Conservation (phyloP, 805 yeast genomes). For the Metschnikowia santaceciliae region DNA sequence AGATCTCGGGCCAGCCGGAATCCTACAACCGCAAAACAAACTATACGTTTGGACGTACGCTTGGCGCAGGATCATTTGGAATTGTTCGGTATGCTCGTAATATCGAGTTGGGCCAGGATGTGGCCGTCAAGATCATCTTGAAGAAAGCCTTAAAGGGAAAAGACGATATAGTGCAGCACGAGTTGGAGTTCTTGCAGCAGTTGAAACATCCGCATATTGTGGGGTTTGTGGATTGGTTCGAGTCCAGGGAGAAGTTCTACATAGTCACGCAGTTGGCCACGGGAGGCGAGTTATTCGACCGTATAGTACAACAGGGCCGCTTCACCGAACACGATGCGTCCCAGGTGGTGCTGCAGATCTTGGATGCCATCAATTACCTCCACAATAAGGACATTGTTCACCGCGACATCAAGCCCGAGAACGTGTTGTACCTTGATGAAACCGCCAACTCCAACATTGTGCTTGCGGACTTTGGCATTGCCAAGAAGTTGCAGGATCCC, state of each 20-base stretch:
- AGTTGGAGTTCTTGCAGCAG: conserved; percentile 62
- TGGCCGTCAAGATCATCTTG: conserved; percentile 84
- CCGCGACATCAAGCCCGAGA: conserved; percentile 93
- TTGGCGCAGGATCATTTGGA: conserved; percentile 96
- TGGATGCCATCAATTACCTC: conserved; percentile 74
- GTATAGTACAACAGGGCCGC: conserved; percentile 74
- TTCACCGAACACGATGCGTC: conserved; percentile 91
- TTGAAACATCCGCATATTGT: conserved; percentile 84
- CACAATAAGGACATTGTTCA: conserved; percentile 81
- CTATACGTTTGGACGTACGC: conserved; percentile 74
- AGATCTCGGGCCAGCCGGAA: conserved; percentile 68
- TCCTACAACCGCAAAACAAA: conserved; percentile 61
- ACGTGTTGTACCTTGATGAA: conserved; percentile 65
- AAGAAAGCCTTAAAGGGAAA: conserved; percentile 81
- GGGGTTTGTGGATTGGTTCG: conserved; percentile 90
- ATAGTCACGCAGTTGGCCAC: conserved; percentile 92
- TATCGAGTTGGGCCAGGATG: conserved; percentile 53
- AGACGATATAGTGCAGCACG: conserved; percentile 74
- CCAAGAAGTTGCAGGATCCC: conserved; percentile 61
- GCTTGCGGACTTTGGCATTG: conserved; percentile 94
- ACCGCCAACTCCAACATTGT: conserved; percentile 64
- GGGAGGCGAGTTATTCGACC: conserved; percentile 92
- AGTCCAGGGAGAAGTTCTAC: conserved; percentile 85
- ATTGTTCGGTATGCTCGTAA: conserved; percentile 76
- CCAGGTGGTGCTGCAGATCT: conserved; percentile 63